Conservation (phyloP, 169 alveolate species). For the Toxoplasma gondii region DNA sequence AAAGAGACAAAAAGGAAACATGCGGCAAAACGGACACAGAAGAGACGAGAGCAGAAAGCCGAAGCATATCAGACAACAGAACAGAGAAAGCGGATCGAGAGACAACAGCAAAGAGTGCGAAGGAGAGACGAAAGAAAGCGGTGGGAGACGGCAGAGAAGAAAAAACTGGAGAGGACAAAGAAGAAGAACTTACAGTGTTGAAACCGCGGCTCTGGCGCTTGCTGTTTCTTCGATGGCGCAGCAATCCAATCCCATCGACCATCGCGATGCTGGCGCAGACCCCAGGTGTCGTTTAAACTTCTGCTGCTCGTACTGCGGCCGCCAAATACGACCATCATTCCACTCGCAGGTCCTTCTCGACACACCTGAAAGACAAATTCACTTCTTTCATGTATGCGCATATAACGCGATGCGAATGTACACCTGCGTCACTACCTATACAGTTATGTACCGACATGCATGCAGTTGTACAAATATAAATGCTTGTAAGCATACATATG, state of each 20-base stretch:
- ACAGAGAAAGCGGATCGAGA: too few relatives aligned
- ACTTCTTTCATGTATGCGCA: neutral
- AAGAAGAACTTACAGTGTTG: constrained; percentile 80
- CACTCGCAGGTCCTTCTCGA: constrained; percentile 97
- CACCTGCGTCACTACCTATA: too few relatives aligned
- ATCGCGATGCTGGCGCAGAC: constrained; percentile 98
- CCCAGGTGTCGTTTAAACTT: constrained; percentile 98
- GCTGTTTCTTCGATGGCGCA: constrained; percentile 94
- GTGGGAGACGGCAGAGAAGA: too few relatives aligned
- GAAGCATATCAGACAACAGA: too few relatives aligned
- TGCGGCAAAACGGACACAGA: neutral
- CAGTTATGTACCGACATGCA: too few relatives aligned
- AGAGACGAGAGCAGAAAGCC: too few relatives aligned
- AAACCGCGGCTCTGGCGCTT: constrained; percentile 91
- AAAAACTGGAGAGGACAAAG: too few relatives aligned
- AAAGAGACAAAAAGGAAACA: too few relatives aligned
- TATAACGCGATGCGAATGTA: too few relatives aligned
- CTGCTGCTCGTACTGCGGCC: constrained; percentile 95
- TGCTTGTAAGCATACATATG: too few relatives aligned
- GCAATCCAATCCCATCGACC: constrained; percentile 99
- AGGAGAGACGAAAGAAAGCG: neutral
- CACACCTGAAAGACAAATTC: constrained; percentile 71
- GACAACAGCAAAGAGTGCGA: neutral
- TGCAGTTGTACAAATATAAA: too few relatives aligned
- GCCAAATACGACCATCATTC: constrained; percentile 99